A percentile compares a stretch with the other conserved stretches of the same genome.
These are phyloP conservation scores for Kockiozyma suomiensis DNA, from an alignment of 805 yeast genomes.

Conservation along the genomic window DNA sequence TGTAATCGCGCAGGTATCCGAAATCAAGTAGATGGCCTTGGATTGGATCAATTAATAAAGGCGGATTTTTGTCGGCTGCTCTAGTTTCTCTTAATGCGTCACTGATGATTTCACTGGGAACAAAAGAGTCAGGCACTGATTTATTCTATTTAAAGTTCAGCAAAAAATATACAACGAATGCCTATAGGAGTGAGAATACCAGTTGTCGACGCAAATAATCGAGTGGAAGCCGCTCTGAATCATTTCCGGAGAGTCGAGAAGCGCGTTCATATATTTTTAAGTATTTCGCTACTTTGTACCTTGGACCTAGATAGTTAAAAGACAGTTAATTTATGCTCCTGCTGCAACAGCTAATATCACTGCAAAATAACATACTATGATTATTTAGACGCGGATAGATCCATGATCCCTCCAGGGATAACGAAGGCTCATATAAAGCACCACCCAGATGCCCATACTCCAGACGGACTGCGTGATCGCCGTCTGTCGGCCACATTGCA, in stretches of 20 bases:
- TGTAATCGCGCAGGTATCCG: constrained; percentile 16
- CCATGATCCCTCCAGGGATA: constrained; percentile 33
- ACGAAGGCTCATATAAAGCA: constrained; percentile 34
- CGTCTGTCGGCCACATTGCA: constrained; percentile 48
- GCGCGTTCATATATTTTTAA: constrained; percentile 8
- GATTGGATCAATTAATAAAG: not conserved
- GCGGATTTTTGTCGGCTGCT: not conserved
- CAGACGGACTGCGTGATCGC: constrained; percentile 46
- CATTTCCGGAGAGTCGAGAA: not conserved
- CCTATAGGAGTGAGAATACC: constrained; percentile 1
- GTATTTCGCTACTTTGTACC: constrained; percentile 8
- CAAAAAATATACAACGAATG: not conserved
- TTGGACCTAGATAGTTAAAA: not conserved
- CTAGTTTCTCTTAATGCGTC: not conserved
- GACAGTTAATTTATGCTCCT: no score
- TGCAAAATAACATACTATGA: constrained; percentile 32
- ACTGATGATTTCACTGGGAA: constrained; percentile 19
- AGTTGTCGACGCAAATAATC: constrained; percentile 24
- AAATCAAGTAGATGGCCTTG: constrained; percentile 13
- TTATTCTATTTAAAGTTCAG: not conserved
- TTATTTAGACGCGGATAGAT: constrained; percentile 40
- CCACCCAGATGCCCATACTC: constrained; percentile 51
- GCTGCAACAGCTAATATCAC: no score
- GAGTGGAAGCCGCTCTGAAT: constrained; percentile 21
- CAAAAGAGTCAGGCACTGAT: constrained; percentile 18